Evolutionary conservation across 768 basidiomycete genomes (phyloP).

Genomic region (Xanthoconium purpureum): DNA sequence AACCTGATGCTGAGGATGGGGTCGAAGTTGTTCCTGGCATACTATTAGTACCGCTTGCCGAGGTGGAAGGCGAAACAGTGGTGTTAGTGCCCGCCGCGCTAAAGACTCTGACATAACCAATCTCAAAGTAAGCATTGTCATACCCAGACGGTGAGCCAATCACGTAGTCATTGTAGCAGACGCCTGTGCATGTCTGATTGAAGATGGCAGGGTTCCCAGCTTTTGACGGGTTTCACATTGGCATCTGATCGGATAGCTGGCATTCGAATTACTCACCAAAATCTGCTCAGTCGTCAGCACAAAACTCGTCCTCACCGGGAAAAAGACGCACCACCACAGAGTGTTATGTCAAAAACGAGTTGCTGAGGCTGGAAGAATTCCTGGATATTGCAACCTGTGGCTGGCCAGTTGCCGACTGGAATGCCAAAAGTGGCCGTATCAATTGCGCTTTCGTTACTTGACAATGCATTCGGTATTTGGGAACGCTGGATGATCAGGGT

Average conservation of each 20-base stretch:
- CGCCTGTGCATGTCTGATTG: constrained; percentile 58
- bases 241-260: constrained; percentile 4
- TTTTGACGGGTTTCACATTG: constrained; percentile 26
- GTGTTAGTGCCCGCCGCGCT: constrained; percentile 33
- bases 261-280: constrained; percentile 25
- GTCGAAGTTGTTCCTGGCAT: constrained; percentile 10
- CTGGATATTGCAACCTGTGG: constrained; percentile 50
- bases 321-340: constrained; percentile 52
- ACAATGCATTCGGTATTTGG: constrained; percentile 46
- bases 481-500: constrained; percentile 24
- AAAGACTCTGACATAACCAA: constrained; percentile 56
- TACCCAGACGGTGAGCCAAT: constrained; percentile 60
- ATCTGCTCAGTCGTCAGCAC: constrained; percentile 25
- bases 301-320: constrained; percentile 8
- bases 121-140: constrained; percentile 69
- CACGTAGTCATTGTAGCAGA: constrained; percentile 70
- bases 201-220: constrained; percentile 55
- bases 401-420: constrained; percentile 69
- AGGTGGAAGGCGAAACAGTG: constrained; percentile 20
- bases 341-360: constrained; percentile 72
- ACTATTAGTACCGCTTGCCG: constrained; percentile 9
- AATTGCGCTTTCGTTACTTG: constrained; percentile 47
- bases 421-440: constrained; percentile 57
- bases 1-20: constrained; percentile 8
- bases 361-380: constrained; percentile 60